Percentiles rank a stretch among this genome's conserved stretches.
These are phyloP conservation scores for Neonectria coccinea DNA, from an alignment of 2,329 filamentous ascomycete genomes.

Conservation along the genomic window DNA sequence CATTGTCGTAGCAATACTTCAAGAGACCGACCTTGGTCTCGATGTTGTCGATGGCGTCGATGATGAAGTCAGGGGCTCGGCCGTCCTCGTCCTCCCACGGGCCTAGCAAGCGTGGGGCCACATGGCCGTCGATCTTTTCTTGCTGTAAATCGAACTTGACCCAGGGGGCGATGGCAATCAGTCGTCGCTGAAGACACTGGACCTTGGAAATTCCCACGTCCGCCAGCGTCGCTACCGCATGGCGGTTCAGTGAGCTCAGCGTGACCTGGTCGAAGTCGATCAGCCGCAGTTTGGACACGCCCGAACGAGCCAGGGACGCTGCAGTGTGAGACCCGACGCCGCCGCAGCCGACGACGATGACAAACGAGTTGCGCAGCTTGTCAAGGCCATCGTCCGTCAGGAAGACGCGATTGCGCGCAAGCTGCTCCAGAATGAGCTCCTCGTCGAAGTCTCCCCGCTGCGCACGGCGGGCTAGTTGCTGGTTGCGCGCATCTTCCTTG, in stretches of 20 bases:
- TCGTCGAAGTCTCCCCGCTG: constrained; percentile 74
- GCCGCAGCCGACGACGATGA: constrained; percentile 92
- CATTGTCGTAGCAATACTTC: constrained; percentile 84
- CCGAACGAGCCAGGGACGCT: constrained; percentile 87
- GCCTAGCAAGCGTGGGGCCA: constrained; percentile 74
- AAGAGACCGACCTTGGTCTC: constrained; percentile 93
- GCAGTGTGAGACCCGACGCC: constrained; percentile 95
- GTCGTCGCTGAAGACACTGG: constrained; percentile 79
- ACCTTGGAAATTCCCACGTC: constrained; percentile 97
- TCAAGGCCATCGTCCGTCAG: constrained; percentile 83
- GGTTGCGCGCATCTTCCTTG: constrained; percentile 71
- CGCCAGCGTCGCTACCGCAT: constrained; percentile 91
- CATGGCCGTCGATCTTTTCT: constrained; percentile 80
- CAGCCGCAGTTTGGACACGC: constrained; percentile 86
- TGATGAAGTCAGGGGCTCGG: constrained; percentile 83
- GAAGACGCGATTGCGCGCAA: constrained; percentile 93
- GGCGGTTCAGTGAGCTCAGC: constrained; percentile 92
- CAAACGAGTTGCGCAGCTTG: constrained; percentile 83
- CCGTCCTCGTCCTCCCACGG: constrained; percentile 69
- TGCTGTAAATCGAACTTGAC: constrained; percentile 87
- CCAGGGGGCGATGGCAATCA: constrained; percentile 93
- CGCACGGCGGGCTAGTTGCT: constrained; percentile 68
- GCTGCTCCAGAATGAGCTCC: constrained; percentile 92
- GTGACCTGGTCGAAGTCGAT: constrained; percentile 99
- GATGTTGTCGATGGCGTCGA: constrained; percentile 99